phyloP scores from a whole-genome alignment of 495 filamentous ascomycete genomes.

The Aspergillus mulundensis region DNA sequence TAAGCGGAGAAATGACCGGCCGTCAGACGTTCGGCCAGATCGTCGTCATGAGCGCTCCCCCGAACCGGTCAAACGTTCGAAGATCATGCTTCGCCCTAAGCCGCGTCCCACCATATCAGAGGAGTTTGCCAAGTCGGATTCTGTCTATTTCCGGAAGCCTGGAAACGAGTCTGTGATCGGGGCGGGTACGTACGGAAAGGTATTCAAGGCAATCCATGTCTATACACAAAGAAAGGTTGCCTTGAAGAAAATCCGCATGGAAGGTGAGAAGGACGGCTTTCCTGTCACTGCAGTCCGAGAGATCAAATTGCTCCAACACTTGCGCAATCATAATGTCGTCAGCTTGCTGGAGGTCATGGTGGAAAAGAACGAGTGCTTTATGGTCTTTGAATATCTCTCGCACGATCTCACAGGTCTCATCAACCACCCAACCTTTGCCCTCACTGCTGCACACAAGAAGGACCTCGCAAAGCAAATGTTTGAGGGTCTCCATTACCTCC shows the following conservation, averaged over 20 bases:
- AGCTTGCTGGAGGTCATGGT: conserved; percentile 88
- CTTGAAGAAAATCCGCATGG: conserved; percentile 91
- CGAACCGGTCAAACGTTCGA: conserved; percentile 58
- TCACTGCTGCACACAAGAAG: conserved; percentile 86
- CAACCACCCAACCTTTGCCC: conserved; percentile 89
- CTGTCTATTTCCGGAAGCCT: conserved; percentile 86
- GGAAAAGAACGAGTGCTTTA: conserved; percentile 96
- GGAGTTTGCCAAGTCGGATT: conserved; percentile 73
- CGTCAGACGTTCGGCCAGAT: conserved; percentile 36
- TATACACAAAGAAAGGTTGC: conserved; percentile 89
- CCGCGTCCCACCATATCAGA: conserved; percentile 62
- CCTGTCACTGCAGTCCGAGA: conserved; percentile 96
- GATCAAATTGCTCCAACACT: conserved; percentile 90
- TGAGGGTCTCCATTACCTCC: conserved; percentile 89
- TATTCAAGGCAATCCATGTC: conserved; percentile 96
- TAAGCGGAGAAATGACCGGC: conserved; percentile 31
- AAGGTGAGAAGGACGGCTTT: conserved; percentile 94
- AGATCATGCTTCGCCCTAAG: conserved; percentile 66
- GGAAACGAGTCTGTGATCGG: conserved; percentile 93
- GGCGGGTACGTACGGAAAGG: conserved; percentile 92
- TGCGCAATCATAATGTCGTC: conserved; percentile 90
- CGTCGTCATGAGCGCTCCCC: conserved; percentile 37
- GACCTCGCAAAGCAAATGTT: conserved; percentile 92
- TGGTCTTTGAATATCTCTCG: conserved; percentile 99
- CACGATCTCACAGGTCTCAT: conserved; percentile 86